Conservation (phyloP, 371 early-diverging fungal species). For the Umbelopsis sp. region DNA sequence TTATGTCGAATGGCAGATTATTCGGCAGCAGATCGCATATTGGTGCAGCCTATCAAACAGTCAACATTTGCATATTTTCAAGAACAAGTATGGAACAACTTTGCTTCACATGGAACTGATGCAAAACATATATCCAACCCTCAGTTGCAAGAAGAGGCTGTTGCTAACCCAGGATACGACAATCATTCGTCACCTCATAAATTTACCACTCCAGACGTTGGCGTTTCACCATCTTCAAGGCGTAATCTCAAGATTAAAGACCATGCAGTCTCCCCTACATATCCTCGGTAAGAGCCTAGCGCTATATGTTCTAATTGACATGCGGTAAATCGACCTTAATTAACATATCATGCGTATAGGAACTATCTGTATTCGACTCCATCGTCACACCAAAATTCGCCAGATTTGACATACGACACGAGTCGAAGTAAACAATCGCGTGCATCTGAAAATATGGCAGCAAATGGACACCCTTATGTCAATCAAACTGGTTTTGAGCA, state of each 20-base stretch:
- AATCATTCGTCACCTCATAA: not conserved
- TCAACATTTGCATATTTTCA: slow-evolving; percentile 3
- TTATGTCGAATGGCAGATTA: slow-evolving; percentile 49
- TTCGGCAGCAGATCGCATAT: slow-evolving; percentile 40
- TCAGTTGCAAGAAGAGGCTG: not conserved
- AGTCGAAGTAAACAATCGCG: not conserved
- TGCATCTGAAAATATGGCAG: not conserved
- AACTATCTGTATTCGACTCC: slow-evolving; percentile 1
- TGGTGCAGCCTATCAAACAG: slow-evolving; percentile 34
- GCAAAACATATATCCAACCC: not conserved
- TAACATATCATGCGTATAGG: not conserved
- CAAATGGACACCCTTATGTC: not conserved
- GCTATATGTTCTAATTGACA: not conserved
- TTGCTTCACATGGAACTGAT: not conserved
- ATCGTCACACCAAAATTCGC: not conserved
- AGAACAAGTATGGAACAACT: slow-evolving; percentile 13
- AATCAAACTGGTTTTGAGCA: slow-evolving; percentile 11
- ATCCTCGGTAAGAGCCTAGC: not conserved
- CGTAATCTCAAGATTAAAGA: slow-evolving; percentile 4
- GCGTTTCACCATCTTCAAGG: slow-evolving; percentile 1
- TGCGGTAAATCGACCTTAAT: not conserved
- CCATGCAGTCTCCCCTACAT: not conserved
- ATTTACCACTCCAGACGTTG: not conserved
- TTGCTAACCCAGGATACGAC: not conserved
- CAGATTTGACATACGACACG: not conserved